A percentile compares a stretch with the other conserved stretches of the same genome.
phyloP scores from a whole-genome alignment of 257 asterid genomes.

The Primulina eburnea region DNA sequence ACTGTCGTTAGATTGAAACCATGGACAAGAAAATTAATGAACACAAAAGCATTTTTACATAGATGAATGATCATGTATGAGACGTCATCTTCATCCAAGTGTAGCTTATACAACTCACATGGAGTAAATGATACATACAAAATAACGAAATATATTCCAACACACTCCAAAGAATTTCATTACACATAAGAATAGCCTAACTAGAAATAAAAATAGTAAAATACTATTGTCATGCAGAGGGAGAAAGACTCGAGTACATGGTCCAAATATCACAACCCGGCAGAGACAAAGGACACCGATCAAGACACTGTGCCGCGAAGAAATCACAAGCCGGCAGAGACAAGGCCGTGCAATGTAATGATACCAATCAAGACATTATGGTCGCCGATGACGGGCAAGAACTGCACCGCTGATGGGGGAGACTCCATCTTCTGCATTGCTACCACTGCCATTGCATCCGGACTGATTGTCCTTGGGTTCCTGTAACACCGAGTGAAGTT shows the following conservation, averaged over 20 bases:
- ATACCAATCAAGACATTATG: conserved; percentile 76
- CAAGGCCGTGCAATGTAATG: conserved; percentile 77
- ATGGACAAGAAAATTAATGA: not conserved
- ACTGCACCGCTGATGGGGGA: conserved; percentile 93
- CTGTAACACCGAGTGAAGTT: conserved; percentile 38
- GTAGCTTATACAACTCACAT: not conserved
- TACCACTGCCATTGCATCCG: conserved; percentile 86
- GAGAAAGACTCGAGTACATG: not conserved
- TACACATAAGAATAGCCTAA: not conserved
- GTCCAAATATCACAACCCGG: conserved; percentile 30
- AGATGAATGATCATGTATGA: too few species aligned
- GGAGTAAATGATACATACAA: not conserved
- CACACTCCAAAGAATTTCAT: not conserved
- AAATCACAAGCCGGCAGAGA: conserved; percentile 49
- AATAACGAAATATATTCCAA: not conserved
- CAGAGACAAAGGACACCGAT: conserved; percentile 28
- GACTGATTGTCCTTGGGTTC: conserved; percentile 76
- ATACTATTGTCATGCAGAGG: not conserved
- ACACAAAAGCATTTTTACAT: too few species aligned
- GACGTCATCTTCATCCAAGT: not conserved
- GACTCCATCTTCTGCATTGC: conserved; percentile 98
- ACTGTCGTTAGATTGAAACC: not conserved
- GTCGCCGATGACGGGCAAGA: conserved; percentile 71
- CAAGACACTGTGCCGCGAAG: not conserved
- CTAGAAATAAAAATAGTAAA: not conserved